Percentiles rank a stretch among this genome's conserved stretches.
Conservation (phyloP, 2,329 filamentous ascomycete genomes). For the Trichoderma semiorbis region DNA sequence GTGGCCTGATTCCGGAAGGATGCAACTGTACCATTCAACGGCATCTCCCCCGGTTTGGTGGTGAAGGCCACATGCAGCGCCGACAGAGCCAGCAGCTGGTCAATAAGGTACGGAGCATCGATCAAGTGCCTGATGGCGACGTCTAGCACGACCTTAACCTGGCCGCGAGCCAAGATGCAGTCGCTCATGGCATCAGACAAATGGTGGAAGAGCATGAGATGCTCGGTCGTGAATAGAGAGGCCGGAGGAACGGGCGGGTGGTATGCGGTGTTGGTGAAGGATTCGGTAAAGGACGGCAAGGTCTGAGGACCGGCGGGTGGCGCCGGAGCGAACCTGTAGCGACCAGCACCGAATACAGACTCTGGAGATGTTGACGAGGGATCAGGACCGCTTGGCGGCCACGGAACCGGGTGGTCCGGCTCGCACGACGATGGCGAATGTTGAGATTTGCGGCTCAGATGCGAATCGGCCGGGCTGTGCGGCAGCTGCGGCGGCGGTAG, state of each 20-base stretch:
- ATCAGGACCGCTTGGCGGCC: not conserved
- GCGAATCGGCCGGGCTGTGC: conserved; percentile 15
- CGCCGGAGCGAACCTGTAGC: conserved; percentile 6
- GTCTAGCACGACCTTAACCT: conserved; percentile 27
- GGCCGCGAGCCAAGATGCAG: conserved; percentile 23
- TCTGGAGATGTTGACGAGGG: conserved; percentile 3
- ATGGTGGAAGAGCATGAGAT: conserved; percentile 41
- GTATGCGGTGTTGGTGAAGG: conserved; percentile 20
- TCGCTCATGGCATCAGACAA: conserved; percentile 26
- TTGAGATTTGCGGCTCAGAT: conserved; percentile 13
- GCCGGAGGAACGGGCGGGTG: conserved; percentile 22
- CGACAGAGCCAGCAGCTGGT: conserved; percentile 44
- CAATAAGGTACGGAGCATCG: conserved; percentile 43
- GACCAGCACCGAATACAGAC: conserved; percentile 8
- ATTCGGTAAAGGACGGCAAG: conserved; percentile 19
- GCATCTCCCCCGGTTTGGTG: conserved; percentile 21
- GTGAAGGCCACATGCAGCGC: conserved; percentile 37
- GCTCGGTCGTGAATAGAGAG: conserved; percentile 34
- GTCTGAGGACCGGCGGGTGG: conserved; percentile 8
- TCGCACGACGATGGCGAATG: conserved; percentile 15
- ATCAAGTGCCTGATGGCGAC: conserved; percentile 33
- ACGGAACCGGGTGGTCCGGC: conserved; percentile 10
- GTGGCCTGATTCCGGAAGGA: conserved; percentile 37
- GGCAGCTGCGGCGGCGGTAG: conserved; percentile 3
- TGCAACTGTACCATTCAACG: not conserved